A percentile compares a stretch with the other conserved stretches of the same genome.
These are phyloP conservation scores for Penicillium sp. DNA, from an alignment of 2,329 filamentous ascomycete species.

Conservation along the genomic window DNA sequence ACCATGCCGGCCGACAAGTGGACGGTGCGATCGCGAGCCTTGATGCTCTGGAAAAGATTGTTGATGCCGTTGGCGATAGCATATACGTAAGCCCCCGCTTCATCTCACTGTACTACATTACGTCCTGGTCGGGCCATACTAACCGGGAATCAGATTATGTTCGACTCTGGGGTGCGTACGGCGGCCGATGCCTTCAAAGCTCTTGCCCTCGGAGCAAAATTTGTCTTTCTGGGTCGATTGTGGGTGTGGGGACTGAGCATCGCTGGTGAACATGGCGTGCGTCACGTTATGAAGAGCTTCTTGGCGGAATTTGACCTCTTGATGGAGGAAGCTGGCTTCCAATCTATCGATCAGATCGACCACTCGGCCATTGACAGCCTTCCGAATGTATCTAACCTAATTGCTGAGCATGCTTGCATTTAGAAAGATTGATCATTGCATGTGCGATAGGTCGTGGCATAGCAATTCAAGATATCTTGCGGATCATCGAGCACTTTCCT, in stretches of 20 bases:
- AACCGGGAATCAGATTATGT: slow-evolving; percentile 55
- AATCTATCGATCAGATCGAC: slow-evolving; percentile 55
- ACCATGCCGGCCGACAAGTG: slow-evolving; percentile 69
- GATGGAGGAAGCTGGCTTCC: slow-evolving; percentile 61
- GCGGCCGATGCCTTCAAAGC: slow-evolving; percentile 63
- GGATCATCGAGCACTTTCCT: too few species aligned
- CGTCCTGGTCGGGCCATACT: background rate
- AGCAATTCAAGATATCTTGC: background rate
- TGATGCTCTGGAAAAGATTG: slow-evolving; percentile 62
- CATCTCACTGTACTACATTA: background rate
- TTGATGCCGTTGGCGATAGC: slow-evolving; percentile 51
- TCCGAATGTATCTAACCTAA: background rate
- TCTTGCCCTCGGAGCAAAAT: slow-evolving; percentile 62
- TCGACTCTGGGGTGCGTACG: slow-evolving; percentile 60
- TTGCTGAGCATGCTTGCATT: background rate
- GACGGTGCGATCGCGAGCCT: slow-evolving; percentile 62
- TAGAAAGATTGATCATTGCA: background rate
- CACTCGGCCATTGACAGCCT: slow-evolving; percentile 17
- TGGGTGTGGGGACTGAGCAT: slow-evolving; percentile 63
- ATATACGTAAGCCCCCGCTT: background rate
- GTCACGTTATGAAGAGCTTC: slow-evolving; percentile 63
- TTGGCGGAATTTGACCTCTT: slow-evolving; percentile 64
- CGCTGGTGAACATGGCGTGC: slow-evolving; percentile 61
- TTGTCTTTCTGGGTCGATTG: slow-evolving; percentile 62
- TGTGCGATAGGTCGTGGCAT: too few species aligned